phyloP scores from a whole-genome alignment of 1,284 basidiomycete species.

The Erythrobasidium hasegawianum region DNA sequence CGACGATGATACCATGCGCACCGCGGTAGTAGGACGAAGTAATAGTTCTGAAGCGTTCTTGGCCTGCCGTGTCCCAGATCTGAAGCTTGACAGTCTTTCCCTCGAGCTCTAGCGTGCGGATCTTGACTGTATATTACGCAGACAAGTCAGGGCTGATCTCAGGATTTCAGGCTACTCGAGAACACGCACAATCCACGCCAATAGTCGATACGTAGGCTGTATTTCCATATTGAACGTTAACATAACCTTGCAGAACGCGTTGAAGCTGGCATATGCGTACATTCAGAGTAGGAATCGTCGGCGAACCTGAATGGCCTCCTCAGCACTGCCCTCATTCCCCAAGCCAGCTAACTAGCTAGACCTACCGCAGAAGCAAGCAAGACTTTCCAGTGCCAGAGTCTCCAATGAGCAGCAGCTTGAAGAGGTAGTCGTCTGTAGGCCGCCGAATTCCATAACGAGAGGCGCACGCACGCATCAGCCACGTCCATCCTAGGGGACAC shows the following conservation, averaged over 20 bases:
- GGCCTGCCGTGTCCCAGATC: slow-evolving; percentile 99
- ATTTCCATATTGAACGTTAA: background rate
- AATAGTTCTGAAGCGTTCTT: slow-evolving; percentile 96
- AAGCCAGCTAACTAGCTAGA: slow-evolving; percentile 37
- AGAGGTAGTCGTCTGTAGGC: slow-evolving; percentile 36
- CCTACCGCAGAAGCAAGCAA: slow-evolving; percentile 56
- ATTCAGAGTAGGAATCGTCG: slow-evolving; percentile 54
- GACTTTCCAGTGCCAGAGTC: slow-evolving; percentile 92
- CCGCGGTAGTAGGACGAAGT: slow-evolving; percentile 94
- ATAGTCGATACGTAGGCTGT: slow-evolving; percentile 52
- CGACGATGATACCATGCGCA: slow-evolving; percentile 95
- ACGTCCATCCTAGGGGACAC: background rate
- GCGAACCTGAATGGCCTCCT: slow-evolving; percentile 47
- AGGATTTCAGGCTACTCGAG: slow-evolving; percentile 1
- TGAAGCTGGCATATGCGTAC: background rate
- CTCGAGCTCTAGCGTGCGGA: slow-evolving; percentile 98
- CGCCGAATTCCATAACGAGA: background rate
- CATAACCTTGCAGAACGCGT: background rate
- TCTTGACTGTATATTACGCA: slow-evolving; percentile 64
- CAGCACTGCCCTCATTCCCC: background rate
- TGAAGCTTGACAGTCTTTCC: slow-evolving; percentile 98
- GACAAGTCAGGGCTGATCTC: background rate
- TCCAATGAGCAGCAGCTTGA: slow-evolving; percentile 38
- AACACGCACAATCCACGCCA: slow-evolving; percentile 62
- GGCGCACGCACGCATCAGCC: background rate